A percentile compares a stretch with the other conserved stretches of the same genome.
These are phyloP conservation scores for Closterium sp. DNA, from an alignment of 139 green algal genomes.

Conservation along the genomic window DNA sequence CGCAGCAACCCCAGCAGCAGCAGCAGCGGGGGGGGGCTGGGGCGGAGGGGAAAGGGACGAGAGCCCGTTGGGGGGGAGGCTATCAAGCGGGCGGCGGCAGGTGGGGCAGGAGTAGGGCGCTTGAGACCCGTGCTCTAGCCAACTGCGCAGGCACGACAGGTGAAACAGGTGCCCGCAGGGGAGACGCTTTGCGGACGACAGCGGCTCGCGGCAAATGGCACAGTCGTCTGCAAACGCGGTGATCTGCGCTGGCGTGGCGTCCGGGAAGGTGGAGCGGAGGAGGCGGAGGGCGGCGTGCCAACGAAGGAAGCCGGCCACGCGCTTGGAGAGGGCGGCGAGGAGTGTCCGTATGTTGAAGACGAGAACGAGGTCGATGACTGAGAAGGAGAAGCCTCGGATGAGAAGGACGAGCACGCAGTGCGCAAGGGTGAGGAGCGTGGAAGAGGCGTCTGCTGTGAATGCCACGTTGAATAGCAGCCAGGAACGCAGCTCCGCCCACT, in stretches of 20 bases:
- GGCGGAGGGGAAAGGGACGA: neutral
- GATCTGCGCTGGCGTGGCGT: slow-evolving; percentile 41
- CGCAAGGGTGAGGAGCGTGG: slow-evolving; percentile 44
- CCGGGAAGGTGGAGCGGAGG: slow-evolving; percentile 38
- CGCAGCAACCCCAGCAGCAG: neutral
- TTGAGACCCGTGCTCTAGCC: slow-evolving; percentile 26
- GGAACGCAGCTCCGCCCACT: slow-evolving; percentile 24
- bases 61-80: neutral
- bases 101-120: slow-evolving; percentile 29
- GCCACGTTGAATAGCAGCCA: slow-evolving; percentile 48
- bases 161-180: slow-evolving; percentile 51
- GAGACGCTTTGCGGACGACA: slow-evolving; percentile 33
- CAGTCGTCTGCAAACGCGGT: slow-evolving; percentile 50
- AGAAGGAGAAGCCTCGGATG: slow-evolving; percentile 53
- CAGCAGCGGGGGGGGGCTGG: neutral
- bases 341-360: slow-evolving; percentile 53
- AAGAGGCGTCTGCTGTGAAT: slow-evolving; percentile 35
- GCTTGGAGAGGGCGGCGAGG: neutral
- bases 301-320: slow-evolving; percentile 16
- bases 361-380: slow-evolving; percentile 50
- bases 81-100: neutral
- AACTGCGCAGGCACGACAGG: slow-evolving; percentile 47
- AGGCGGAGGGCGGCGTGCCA: slow-evolving; percentile 41
- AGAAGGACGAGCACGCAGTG: slow-evolving; percentile 53
- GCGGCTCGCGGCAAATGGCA: slow-evolving; percentile 53